Evolutionary conservation across 2,329 filamentous ascomycete species (phyloP).

Genomic region (Shiraia sp.): DNA sequence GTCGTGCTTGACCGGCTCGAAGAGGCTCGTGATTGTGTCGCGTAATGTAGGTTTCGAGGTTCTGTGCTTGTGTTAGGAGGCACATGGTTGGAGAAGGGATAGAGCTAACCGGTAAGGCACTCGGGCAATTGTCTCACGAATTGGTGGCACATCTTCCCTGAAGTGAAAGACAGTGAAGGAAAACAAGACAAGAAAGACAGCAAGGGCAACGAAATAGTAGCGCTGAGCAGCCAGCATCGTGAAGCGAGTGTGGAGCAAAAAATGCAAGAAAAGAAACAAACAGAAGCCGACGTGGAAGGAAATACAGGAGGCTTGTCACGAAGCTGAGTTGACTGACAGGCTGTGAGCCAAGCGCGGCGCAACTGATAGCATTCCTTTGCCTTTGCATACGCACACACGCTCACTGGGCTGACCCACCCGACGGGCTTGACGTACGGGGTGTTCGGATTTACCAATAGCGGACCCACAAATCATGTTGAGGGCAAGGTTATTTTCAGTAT

Average conservation of each 20-base stretch:
- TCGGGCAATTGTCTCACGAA: constrained; percentile 6
- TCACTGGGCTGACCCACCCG: too few species aligned
- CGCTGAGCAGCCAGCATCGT: constrained; percentile 21
- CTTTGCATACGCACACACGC: too few species aligned
- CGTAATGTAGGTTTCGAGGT: constrained; percentile 9
- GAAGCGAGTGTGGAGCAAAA: background rate
- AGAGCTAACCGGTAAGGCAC: constrained; percentile 12
- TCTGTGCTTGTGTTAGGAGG: constrained; percentile 4
- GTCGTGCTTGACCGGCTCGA: constrained; percentile 19
- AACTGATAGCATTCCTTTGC: too few species aligned
- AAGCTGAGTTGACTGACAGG: too few species aligned
- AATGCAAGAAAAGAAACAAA: background rate
- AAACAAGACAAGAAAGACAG: constrained; percentile 12
- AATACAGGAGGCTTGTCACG: background rate
- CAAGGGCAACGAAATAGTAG: constrained; percentile 12
- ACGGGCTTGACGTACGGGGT: too few species aligned
- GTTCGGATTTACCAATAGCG: too few species aligned
- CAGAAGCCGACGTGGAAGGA: background rate
- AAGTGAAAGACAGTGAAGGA: constrained; percentile 15
- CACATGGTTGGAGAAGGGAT: background rate
- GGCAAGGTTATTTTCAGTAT: too few species aligned
- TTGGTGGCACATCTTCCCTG: constrained; percentile 4
- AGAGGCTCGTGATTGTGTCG: constrained; percentile 19
- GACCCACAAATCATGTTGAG: too few species aligned
- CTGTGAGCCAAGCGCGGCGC: too few species aligned